A percentile compares a stretch with the other conserved stretches of the same genome.
phyloP scores from a whole-genome alignment of 2,329 filamentous ascomycete genomes.

The Colletotrichum sp. region DNA sequence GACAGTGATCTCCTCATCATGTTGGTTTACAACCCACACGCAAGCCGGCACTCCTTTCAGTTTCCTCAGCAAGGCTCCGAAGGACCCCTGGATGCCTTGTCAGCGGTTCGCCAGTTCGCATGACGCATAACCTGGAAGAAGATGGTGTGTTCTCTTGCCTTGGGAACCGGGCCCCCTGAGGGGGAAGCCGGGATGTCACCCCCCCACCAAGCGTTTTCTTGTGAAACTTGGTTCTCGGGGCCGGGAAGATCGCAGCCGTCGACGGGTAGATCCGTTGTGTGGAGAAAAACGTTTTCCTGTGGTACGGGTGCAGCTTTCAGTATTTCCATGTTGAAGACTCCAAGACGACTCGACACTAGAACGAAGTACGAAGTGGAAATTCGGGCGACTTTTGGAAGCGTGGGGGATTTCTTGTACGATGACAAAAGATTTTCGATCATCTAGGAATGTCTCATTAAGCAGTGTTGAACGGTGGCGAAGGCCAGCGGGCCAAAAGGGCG shows the following conservation, averaged over 20 bases:
- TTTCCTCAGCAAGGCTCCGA: not conserved
- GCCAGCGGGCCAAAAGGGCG: too few species aligned
- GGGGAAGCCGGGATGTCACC: not conserved
- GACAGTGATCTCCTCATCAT: not conserved
- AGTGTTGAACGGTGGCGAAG: too few species aligned
- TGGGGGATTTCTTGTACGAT: too few species aligned
- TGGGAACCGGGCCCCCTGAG: not conserved
- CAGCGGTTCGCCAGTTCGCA: not conserved
- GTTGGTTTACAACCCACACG: not conserved
- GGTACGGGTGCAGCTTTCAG: not conserved
- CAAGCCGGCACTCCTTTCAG: not conserved
- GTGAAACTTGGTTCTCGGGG: not conserved
- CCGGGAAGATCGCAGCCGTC: not conserved
- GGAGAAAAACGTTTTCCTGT: not conserved
- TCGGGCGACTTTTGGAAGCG: accelerated
- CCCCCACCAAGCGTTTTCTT: not conserved
- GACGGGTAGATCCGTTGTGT: not conserved
- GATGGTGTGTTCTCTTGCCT: not conserved
- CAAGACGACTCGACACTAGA: accelerated
- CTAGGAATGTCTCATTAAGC: too few species aligned
- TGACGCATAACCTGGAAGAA: not conserved
- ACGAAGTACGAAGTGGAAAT: accelerated
- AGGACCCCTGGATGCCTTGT: not conserved
- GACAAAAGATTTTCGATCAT: too few species aligned
- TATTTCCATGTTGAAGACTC: not conserved